Percentiles rank a stretch among this genome's conserved stretches.
phyloP scores from a whole-genome alignment of 1,284 basidiomycete genomes.

The Exobasidium cylindrosporum region DNA sequence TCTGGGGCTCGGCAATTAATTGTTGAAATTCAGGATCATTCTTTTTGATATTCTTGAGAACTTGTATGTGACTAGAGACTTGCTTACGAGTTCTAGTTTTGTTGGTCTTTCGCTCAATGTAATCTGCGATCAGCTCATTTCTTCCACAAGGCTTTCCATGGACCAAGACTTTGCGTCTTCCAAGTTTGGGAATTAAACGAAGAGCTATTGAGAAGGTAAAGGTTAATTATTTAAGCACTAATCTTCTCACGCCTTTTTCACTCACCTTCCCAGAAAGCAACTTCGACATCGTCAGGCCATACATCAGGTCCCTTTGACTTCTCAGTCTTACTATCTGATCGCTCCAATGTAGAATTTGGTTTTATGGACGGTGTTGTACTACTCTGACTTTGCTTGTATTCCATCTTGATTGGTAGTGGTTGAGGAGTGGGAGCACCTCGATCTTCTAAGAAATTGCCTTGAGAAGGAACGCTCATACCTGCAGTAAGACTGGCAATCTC shows the following conservation, averaged over 20 bases:
- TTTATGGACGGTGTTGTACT: too few relatives aligned
- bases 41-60: slow-evolving; percentile 54
- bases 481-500: slow-evolving; percentile 39
- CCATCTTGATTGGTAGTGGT: slow-evolving; percentile 32
- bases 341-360: slow-evolving; percentile 13
- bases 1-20: slow-evolving; percentile 51
- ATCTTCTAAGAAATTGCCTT: slow-evolving; percentile 10
- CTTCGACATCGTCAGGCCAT: slow-evolving; percentile 58
- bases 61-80: slow-evolving; percentile 56
- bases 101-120: slow-evolving; percentile 58
- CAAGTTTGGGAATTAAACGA: slow-evolving; percentile 57
- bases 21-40: slow-evolving; percentile 55
- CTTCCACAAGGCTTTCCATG: slow-evolving; percentile 59
- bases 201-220: slow-evolving; percentile 36
- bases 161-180: slow-evolving; percentile 59
- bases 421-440: slow-evolving; percentile 4
- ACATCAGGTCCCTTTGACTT: slow-evolving; percentile 55
- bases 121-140: slow-evolving; percentile 61
- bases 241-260: too few relatives aligned
- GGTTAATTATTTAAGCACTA: neutral
- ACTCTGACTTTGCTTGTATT: slow-evolving; percentile 15
- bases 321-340: slow-evolving; percentile 17
- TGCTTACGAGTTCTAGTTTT: slow-evolving; percentile 53
- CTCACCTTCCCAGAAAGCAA: slow-evolving; percentile 56
- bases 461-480: slow-evolving; percentile 23